Percentiles rank a stretch among this genome's conserved stretches.
Evolutionary conservation across 495 filamentous ascomycete species (phyloP).

Genomic region (Barbatosphaeria neglecta): DNA sequence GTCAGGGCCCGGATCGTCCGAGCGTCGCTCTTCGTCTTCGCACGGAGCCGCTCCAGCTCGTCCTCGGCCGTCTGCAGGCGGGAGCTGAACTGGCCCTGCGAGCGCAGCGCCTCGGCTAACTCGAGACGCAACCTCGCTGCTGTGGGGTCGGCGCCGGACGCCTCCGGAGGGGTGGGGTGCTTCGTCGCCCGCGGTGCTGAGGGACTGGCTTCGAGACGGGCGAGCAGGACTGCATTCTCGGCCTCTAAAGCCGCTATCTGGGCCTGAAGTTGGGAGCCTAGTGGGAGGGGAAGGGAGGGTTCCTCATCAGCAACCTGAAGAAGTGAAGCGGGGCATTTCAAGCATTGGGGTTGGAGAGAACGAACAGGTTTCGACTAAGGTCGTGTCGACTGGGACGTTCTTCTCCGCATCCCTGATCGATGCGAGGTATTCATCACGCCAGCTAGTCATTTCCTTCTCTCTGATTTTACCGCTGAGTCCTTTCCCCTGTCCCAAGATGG

Average conservation of each 20-base stretch:
- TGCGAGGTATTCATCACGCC: slow-evolving; percentile 33
- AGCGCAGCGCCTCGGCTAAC: slow-evolving; percentile 62
- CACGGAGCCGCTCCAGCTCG: slow-evolving; percentile 48
- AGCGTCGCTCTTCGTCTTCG: slow-evolving; percentile 40
- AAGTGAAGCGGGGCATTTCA: neutral
- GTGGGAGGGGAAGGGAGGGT: neutral
- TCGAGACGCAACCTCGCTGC: slow-evolving; percentile 47
- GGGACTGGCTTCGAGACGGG: slow-evolving; percentile 6
- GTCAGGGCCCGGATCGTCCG: slow-evolving; percentile 50
- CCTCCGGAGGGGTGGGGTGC: too few relatives aligned
- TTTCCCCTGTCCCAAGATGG: too few relatives aligned
- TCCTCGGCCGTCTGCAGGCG: slow-evolving; percentile 46
- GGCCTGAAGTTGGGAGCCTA: slow-evolving; percentile 62
- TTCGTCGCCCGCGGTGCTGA: slow-evolving; percentile 11
- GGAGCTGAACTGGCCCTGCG: slow-evolving; percentile 51
- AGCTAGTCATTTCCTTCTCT: slow-evolving; percentile 28
- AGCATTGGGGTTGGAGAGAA: neutral
- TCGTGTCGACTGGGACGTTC: slow-evolving; percentile 29
- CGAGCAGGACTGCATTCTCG: slow-evolving; percentile 28
- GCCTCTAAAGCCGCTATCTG: slow-evolving; percentile 47
- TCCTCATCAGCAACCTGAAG: slow-evolving; percentile 10
- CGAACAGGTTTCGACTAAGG: slow-evolving; percentile 35
- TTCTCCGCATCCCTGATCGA: slow-evolving; percentile 29
- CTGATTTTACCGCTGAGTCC: neutral
- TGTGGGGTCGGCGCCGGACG: slow-evolving; percentile 14